Conservation (phyloP, 169 alveolate species). For the Cryptosporidium andersoni region DNA sequence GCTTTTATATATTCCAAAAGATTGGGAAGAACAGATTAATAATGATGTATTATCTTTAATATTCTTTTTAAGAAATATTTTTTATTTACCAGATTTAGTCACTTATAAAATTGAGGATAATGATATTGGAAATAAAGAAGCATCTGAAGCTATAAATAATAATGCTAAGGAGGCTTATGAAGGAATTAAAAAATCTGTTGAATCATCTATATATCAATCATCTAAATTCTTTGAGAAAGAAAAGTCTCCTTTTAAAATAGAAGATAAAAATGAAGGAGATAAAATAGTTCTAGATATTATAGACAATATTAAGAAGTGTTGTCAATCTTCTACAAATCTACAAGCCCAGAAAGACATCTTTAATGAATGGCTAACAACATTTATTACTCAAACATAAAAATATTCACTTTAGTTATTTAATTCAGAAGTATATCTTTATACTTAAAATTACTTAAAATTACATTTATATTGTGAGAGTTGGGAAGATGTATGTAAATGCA, state of each 20-base stretch:
- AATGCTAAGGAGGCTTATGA: slow-evolving; percentile 54
- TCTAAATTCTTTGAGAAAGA: slow-evolving; percentile 19
- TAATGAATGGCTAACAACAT: slow-evolving; percentile 30
- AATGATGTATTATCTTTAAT: slow-evolving; percentile 35
- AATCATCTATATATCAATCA: slow-evolving; percentile 39
- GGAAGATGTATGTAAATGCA: too few relatives aligned
- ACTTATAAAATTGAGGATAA: slow-evolving; percentile 16
- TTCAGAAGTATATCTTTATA: too few relatives aligned
- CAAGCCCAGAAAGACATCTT: slow-evolving; percentile 47
- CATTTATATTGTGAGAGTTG: too few relatives aligned
- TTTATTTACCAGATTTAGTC: slow-evolving; percentile 48
- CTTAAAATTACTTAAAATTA: too few relatives aligned
- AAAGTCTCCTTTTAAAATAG: slow-evolving; percentile 55
- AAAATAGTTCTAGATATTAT: slow-evolving; percentile 23
- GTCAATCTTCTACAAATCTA: slow-evolving; percentile 25
- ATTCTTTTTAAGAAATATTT: slow-evolving; percentile 40
- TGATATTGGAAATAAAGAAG: slow-evolving; percentile 18
- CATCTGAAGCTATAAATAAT: slow-evolving; percentile 46
- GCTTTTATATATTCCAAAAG: slow-evolving; percentile 22
- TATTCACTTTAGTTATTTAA: background rate
- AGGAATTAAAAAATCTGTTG: slow-evolving; percentile 29
- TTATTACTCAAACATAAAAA: slow-evolving; percentile 1
- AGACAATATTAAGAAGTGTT: slow-evolving; percentile 23
- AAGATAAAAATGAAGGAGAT: slow-evolving; percentile 37
- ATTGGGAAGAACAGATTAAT: slow-evolving; percentile 24